Base-by-base conservation (phyloP, 768 basidiomycete species). In the Hygrophoropsis aurantiaca region DNA sequence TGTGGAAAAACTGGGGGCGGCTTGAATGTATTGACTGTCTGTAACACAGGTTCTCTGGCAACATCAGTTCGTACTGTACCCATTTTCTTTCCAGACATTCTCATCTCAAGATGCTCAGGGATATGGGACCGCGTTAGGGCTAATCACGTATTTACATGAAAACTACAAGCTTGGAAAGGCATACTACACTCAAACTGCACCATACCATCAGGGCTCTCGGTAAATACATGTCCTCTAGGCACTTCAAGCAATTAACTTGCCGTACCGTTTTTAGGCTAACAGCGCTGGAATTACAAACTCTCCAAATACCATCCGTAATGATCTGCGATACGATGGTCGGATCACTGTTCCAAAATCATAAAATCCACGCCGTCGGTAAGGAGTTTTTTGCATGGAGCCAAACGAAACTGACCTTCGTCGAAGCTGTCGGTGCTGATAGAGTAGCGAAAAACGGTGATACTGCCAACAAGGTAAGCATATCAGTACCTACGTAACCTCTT, bases 301-400 rank as follows among this genome's bases (percentile, higher is more conserved):
- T 97, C 37, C 72, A 81, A 27, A 87, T 94, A 11, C 88, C 92
- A 0, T 87, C 89, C 4, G 83, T 86, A 4, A 95, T 98, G 92
- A 85, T 98, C 40, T 95, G 94, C 60, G 95, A 98, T 61, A 95
- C 91, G 27, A 97, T 97, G 89, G 90, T 98, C 15, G 95, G 95
- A 8, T 94, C 92, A 1, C 70, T 97, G 42, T 90, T 98, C 73
- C 91, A 94, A 60, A 82, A 93, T 61, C 77, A 89, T 60, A 66
- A 76, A 18, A 90, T 94, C 43, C 87, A 93, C 58, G 90, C 84
- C 21, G 82, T 94, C 45, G 82, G 87, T 89, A 51, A 55, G 82
- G 46, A 11, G 20, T 42, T 39, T 37, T 18, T 35, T 9, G 30
- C 13, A 27, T 24, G 3, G 11, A 15, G n/a, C 40, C 27, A 20